Evolutionary conservation across 139 green algal genomes (phyloP).

Genomic region (Picochlorum sp.): DNA sequence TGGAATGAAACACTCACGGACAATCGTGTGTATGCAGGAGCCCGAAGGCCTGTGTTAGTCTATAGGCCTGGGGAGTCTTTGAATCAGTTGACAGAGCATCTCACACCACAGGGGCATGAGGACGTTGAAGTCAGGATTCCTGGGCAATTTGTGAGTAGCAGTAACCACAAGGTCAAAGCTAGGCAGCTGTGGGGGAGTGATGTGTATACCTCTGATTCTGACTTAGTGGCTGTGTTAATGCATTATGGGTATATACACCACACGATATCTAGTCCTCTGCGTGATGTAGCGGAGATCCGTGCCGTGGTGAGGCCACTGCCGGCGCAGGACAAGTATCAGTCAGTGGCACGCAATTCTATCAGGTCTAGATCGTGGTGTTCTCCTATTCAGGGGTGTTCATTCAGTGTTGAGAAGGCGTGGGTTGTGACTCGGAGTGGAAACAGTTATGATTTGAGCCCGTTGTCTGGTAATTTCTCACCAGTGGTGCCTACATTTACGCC

Average conservation of each 20-base stretch:
- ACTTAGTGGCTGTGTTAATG: constrained; percentile 91
- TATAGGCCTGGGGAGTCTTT: constrained; percentile 40
- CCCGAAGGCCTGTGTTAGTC: constrained; percentile 24
- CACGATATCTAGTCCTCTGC: constrained; percentile 5
- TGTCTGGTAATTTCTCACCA: constrained; percentile 25
- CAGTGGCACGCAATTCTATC: constrained; percentile 58
- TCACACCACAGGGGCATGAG: constrained; percentile 14
- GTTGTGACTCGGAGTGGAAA: constrained; percentile 47
- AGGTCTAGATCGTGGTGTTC: constrained; percentile 72
- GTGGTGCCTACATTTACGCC: constrained; percentile 72
- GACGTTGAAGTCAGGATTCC: constrained; percentile 52
- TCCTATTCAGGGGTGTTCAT: constrained; percentile 50
- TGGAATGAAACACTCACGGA: not conserved
- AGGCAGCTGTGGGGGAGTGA: constrained; percentile 90
- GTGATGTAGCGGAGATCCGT: constrained; percentile 50
- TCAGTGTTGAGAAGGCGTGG: constrained; percentile 67
- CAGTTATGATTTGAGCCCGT: constrained; percentile 52
- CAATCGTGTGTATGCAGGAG: constrained; percentile 7
- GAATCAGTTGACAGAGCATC: constrained; percentile 16
- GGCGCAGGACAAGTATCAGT: constrained; percentile 50
- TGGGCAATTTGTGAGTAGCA: constrained; percentile 44
- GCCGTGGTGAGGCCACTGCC: constrained; percentile 53
- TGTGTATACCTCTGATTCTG: constrained; percentile 87
- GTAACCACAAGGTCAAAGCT: constrained; percentile 72
- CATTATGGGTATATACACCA: constrained; percentile 79